Percentiles rank a stretch among this genome's conserved stretches.
Evolutionary conservation across 768 basidiomycete genomes (phyloP).

Genomic region (Rubroboletus pulcherrimus): DNA sequence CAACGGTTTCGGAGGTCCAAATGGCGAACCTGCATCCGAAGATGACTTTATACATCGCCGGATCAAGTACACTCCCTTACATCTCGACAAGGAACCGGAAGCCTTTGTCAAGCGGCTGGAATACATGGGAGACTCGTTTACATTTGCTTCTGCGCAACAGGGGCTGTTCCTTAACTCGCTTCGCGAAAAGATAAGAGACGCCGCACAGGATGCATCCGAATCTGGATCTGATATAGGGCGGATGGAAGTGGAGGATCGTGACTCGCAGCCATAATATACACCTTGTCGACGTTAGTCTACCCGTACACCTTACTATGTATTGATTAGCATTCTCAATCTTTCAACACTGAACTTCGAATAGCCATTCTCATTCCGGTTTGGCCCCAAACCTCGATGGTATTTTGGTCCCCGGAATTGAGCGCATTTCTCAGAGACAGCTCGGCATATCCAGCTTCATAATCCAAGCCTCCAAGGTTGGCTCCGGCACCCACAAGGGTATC

Average conservation of each 20-base stretch:
- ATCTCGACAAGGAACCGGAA: conserved; percentile 57
- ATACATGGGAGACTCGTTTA: conserved; percentile 62
- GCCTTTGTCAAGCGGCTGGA: conserved; percentile 57
- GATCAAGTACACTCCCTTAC: conserved; percentile 55
- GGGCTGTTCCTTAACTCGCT: conserved; percentile 64
- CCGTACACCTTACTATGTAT: conserved; percentile 15
- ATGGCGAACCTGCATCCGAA: conserved; percentile 31
- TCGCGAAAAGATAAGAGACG: conserved; percentile 45
- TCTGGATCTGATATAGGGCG: conserved; percentile 26
- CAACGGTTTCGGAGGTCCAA: conserved; percentile 33
- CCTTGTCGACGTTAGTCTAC: conserved; percentile 4
- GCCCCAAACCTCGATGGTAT: conserved; percentile 48
- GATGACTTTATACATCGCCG: conserved; percentile 33
- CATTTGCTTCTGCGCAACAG: conserved; percentile 65
- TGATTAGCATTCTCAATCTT: conserved; percentile 1
- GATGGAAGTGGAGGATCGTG: conserved; percentile 24
- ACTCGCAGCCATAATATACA: conserved; percentile 2
- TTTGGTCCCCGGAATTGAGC: conserved; percentile 38
- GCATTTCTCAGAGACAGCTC: conserved; percentile 43
- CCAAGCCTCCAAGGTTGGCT: conserved; percentile 66
- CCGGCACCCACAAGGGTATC: conserved; percentile 67
- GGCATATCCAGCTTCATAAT: conserved; percentile 57
- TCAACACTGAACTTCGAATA: background rate
- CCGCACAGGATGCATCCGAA: conserved; percentile 23
- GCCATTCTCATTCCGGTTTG: conserved; percentile 43